A percentile compares a stretch with the other conserved stretches of the same genome.
Conservation (phyloP, 768 basidiomycete species). For the Pleurotus salmoneostramineus region DNA sequence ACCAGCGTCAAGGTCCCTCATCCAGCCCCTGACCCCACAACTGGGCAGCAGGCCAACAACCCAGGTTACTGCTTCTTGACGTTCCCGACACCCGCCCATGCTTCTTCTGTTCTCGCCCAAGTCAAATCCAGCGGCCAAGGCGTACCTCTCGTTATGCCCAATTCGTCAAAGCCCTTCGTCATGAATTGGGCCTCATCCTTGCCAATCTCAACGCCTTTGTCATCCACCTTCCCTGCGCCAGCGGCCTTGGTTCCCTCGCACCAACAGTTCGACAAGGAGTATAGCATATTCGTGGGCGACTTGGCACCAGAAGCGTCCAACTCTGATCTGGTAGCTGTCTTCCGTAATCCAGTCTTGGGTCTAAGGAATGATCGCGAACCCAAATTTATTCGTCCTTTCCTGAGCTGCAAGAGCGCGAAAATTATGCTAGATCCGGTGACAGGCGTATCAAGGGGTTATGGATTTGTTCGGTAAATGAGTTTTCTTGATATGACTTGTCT, state of each 20-base stretch:
- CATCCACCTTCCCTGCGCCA: conserved; percentile 24
- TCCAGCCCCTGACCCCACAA: conserved; percentile 49
- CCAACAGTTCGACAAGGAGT: conserved; percentile 77
- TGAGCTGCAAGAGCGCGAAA: conserved; percentile 93
- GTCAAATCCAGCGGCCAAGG: conserved; percentile 45
- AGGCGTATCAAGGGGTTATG: conserved; percentile 86
- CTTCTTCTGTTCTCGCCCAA: conserved; percentile 67
- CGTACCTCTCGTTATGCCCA: conserved; percentile 70
- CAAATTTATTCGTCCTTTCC: conserved; percentile 84
- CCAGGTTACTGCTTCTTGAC: conserved; percentile 87
- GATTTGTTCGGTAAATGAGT: conserved; percentile 74
- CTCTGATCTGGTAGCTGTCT: conserved; percentile 91
- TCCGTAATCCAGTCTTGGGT: conserved; percentile 85
- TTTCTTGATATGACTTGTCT: conserved; percentile 1
- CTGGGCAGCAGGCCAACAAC: conserved; percentile 72
- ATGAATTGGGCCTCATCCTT: conserved; percentile 68
- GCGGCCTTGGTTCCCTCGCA: conserved; percentile 25
- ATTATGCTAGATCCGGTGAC: conserved; percentile 92
- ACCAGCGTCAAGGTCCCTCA: conserved; percentile 70
- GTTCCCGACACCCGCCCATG: conserved; percentile 69
- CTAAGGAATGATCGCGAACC: conserved; percentile 84
- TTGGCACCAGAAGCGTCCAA: conserved; percentile 91
- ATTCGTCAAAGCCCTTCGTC: conserved; percentile 77
- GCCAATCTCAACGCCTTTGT: conserved; percentile 25
- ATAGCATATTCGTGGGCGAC: conserved; percentile 93